Evolutionary conservation across 2,329 filamentous ascomycete genomes (phyloP).

Genomic region (Calonectria pseudoreteaudii): DNA sequence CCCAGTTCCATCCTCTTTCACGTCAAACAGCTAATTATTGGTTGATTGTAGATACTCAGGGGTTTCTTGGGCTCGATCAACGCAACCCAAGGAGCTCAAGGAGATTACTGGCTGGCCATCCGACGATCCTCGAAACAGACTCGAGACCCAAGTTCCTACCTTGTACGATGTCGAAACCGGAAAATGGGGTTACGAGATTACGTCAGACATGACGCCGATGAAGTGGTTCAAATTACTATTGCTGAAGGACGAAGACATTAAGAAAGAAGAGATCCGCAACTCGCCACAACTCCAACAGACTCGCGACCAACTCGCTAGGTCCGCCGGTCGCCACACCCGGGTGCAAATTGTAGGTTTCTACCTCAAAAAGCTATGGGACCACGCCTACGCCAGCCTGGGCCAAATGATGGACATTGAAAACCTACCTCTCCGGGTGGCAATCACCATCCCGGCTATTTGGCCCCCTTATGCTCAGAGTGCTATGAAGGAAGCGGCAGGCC

Average conservation of each 20-base stretch:
- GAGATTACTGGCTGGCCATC: constrained; percentile 19
- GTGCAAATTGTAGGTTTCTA: constrained; percentile 8
- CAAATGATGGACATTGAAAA: constrained; percentile 11
- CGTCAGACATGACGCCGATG: constrained; percentile 17
- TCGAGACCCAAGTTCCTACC: constrained; percentile 22
- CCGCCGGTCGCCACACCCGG: neutral
- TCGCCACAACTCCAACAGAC: constrained; percentile 3
- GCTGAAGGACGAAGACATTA: constrained; percentile 1
- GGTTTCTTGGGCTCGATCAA: constrained; percentile 27
- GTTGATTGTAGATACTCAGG: constrained; percentile 18
- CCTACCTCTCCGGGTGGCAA: constrained; percentile 17
- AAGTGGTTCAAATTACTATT: constrained; percentile 31
- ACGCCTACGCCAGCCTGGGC: constrained; percentile 3
- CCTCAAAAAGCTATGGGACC: constrained; percentile 19
- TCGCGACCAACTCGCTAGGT: neutral
- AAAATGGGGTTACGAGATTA: constrained; percentile 29
- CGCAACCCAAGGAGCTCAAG: neutral
- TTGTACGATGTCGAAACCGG: constrained; percentile 12
- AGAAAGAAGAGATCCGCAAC: constrained; percentile 13
- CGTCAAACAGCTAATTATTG: neutral
- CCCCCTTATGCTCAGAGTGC: constrained; percentile 8
- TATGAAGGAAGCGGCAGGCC: constrained; percentile 16
- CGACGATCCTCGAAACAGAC: neutral
- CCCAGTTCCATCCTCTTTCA: no score
- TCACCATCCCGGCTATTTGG: constrained; percentile 22